Evolutionary conservation across 352 stramenopile species (phyloP).

Genomic region (Phytophthora rubi): DNA sequence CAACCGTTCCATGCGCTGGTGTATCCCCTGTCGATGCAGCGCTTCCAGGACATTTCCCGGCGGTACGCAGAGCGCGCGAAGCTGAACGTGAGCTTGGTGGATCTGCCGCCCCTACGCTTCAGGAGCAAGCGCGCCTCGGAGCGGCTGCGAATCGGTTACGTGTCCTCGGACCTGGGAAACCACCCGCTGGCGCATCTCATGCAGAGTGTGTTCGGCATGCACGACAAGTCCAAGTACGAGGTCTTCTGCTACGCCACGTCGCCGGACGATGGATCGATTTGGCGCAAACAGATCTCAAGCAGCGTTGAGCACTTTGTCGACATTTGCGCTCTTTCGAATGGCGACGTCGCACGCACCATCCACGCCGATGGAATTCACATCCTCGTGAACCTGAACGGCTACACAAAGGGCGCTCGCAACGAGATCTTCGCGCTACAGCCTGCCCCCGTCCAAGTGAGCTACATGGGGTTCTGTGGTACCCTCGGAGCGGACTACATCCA

Average conservation of each 20-base stretch:
- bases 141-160: slow-evolving; percentile 87
- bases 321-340: slow-evolving; percentile 68
- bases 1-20: slow-evolving; percentile 94
- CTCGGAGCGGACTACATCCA: slow-evolving; percentile 93
- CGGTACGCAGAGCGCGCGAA: slow-evolving; percentile 86
- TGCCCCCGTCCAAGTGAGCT: slow-evolving; percentile 89
- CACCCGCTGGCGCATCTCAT: slow-evolving; percentile 93
- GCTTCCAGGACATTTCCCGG: slow-evolving; percentile 77
- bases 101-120: slow-evolving; percentile 76
- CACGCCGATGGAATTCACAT: slow-evolving; percentile 89
- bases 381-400: slow-evolving; percentile 94
- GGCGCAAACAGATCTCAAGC: slow-evolving; percentile 79
- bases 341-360: slow-evolving; percentile 84
- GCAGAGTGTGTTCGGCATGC: slow-evolving; percentile 91
- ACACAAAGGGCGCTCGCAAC: slow-evolving; percentile 92
- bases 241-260: slow-evolving; percentile 92
- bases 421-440: slow-evolving; percentile 94
- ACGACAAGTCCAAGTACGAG: slow-evolving; percentile 88
- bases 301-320: slow-evolving; percentile 92
- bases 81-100: slow-evolving; percentile 88
- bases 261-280: slow-evolving; percentile 79
- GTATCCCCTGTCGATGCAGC: slow-evolving; percentile 87
- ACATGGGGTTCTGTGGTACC: slow-evolving; percentile 92
- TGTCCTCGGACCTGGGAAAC: slow-evolving; percentile 92
- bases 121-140: slow-evolving; percentile 70